Percentiles rank a stretch among this genome's conserved stretches.
These are phyloP conservation scores for Calonectria multiphialidica DNA, from an alignment of 2,329 filamentous ascomycete species.

Conservation along the genomic window DNA sequence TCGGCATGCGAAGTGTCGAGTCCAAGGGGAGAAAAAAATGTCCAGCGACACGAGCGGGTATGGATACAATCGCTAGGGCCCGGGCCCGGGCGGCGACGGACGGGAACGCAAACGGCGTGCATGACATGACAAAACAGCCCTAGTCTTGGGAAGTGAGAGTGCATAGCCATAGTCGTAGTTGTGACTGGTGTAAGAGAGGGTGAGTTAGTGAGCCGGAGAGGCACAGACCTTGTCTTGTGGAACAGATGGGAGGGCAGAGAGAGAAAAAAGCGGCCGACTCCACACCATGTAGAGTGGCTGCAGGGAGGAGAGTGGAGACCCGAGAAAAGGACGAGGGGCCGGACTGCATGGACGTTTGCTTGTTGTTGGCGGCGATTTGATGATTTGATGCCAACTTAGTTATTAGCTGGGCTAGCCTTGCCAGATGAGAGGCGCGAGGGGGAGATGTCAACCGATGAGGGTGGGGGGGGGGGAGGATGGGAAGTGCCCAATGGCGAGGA, in stretches of 20 bases:
- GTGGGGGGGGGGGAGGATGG: not conserved
- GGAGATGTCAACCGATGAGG: constrained; percentile 2
- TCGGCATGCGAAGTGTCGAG: constrained; percentile 17
- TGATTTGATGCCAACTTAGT: constrained; percentile 8
- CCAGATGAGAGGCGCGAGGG: not conserved
- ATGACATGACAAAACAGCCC: constrained; percentile 13
- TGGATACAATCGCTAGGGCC: not conserved
- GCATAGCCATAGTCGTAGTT: not conserved
- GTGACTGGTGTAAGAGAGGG: not conserved
- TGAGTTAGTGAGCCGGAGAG: constrained; percentile 8
- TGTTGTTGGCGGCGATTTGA: constrained; percentile 11
- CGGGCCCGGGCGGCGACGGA: not conserved
- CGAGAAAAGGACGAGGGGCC: constrained; percentile 14
- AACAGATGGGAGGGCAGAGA: constrained; percentile 10
- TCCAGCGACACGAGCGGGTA: constrained; percentile 11
- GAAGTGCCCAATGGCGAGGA: not conserved
- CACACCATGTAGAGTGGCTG: constrained; percentile 42
- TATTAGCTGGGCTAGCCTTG: constrained; percentile 8
- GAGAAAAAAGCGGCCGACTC: constrained; percentile 24
- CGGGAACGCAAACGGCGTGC: constrained; percentile 22
- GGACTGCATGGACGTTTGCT: constrained; percentile 36
- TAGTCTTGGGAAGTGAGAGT: not conserved
- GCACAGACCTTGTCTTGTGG: constrained; percentile 15
- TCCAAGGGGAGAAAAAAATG: constrained; percentile 2
- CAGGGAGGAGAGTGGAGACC: constrained; percentile 33